phyloP scores from a whole-genome alignment of 805 yeast species.

The Wickerhamomyces chaumierensis region DNA sequence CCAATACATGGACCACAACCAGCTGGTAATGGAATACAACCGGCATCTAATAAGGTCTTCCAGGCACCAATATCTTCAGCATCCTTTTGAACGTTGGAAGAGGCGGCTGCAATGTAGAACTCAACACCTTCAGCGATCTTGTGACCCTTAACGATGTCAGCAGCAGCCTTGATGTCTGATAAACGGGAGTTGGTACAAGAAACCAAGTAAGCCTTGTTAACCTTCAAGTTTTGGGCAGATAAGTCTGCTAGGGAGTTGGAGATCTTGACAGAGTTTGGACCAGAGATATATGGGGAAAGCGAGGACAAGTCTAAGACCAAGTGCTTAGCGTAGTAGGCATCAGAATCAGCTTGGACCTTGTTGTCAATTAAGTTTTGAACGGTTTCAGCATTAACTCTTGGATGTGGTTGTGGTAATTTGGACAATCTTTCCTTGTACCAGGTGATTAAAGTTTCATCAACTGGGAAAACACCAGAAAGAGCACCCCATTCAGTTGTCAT shows the following conservation, averaged over 20 bases:
- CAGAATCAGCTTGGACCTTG: slow-evolving; percentile 44
- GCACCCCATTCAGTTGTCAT: slow-evolving; percentile 99
- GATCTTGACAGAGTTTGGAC: slow-evolving; percentile 95
- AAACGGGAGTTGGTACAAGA: slow-evolving; percentile 95
- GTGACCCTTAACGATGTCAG: slow-evolving; percentile 66
- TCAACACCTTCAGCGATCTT: slow-evolving; percentile 85
- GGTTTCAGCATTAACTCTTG: slow-evolving; percentile 62
- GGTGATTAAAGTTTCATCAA: slow-evolving; percentile 63
- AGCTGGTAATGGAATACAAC: slow-evolving; percentile 90
- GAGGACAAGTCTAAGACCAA: slow-evolving; percentile 70
- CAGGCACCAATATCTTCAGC: slow-evolving; percentile 91
- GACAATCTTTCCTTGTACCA: slow-evolving; percentile 64
- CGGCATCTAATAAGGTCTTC: slow-evolving; percentile 82
- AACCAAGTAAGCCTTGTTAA: slow-evolving; percentile 93
- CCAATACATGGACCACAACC: slow-evolving; percentile 99
- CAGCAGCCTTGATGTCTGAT: slow-evolving; percentile 90
- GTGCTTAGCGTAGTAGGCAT: slow-evolving; percentile 83
- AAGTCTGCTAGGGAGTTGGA: slow-evolving; percentile 70
- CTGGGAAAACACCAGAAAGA: slow-evolving; percentile 93
- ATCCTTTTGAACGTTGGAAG: slow-evolving; percentile 83
- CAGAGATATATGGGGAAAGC: slow-evolving; percentile 81
- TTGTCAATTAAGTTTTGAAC: slow-evolving; percentile 40
- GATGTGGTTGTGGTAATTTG: slow-evolving; percentile 58
- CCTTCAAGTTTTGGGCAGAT: slow-evolving; percentile 58
- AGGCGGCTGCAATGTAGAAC: slow-evolving; percentile 96